phyloP scores from a whole-genome alignment of 768 basidiomycete species.

The Kwoniella europaea region DNA sequence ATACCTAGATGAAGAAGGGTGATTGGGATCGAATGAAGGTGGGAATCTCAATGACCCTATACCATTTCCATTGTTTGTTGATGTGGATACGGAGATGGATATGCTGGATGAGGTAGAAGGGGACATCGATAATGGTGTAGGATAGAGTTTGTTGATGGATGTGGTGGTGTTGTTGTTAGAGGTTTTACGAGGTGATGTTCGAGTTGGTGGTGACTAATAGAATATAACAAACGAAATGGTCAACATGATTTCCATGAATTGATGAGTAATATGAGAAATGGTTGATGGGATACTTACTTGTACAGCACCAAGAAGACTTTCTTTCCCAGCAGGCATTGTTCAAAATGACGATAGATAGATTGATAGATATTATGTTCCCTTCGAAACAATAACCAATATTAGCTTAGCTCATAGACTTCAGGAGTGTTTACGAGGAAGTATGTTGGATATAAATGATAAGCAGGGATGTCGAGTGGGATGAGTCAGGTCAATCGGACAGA shows the following conservation, averaged over 20 bases:
- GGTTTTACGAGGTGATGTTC: conserved; percentile 25
- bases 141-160: conserved; percentile 20
- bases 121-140: conserved; percentile 45
- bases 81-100: conserved; percentile 21
- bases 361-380: too few species aligned
- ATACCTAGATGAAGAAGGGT: conserved; percentile 37
- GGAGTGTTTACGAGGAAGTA: too few species aligned
- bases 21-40: conserved; percentile 36
- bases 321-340: too few species aligned
- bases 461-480: too few species aligned
- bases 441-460: too few species aligned
- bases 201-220: conserved; percentile 21
- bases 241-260: too few species aligned
- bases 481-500: too few species aligned
- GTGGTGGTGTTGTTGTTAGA: conserved; percentile 8
- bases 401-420: too few species aligned
- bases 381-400: too few species aligned
- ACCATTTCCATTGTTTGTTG: conserved; percentile 9
- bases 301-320: background rate
- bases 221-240: too few species aligned
- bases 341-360: too few species aligned
- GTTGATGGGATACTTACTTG: background rate
- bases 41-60: conserved; percentile 28
- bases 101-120: conserved; percentile 21
- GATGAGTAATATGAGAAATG: background rate